phyloP scores from a whole-genome alignment of 352 stramenopile genomes.

The Globisporangium uncinulatum region DNA sequence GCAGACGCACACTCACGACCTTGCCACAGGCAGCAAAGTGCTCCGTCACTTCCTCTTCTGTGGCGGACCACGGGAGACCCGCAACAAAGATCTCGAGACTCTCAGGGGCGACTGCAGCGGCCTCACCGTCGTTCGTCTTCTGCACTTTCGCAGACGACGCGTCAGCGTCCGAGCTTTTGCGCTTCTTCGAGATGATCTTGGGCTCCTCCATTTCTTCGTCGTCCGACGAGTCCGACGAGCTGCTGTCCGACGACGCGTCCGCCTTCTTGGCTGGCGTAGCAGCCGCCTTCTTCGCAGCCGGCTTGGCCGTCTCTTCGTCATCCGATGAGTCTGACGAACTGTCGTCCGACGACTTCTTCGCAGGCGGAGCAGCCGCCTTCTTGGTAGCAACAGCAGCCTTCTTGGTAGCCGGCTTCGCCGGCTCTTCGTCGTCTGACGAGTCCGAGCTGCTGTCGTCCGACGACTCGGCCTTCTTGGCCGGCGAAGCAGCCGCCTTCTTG shows the following conservation, averaged over 20 bases:
- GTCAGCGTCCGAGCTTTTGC: slow-evolving; percentile 74
- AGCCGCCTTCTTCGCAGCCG: slow-evolving; percentile 18
- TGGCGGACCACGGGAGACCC: slow-evolving; percentile 93
- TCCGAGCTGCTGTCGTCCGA: slow-evolving; percentile 23
- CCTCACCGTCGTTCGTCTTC: slow-evolving; percentile 69
- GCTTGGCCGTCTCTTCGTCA: slow-evolving; percentile 39
- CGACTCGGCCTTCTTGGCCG: slow-evolving; percentile 20
- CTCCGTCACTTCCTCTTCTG: slow-evolving; percentile 91
- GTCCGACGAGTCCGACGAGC: slow-evolving; percentile 21
- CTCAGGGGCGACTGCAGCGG: slow-evolving; percentile 38
- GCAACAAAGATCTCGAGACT: slow-evolving; percentile 87
- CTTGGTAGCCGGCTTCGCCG: slow-evolving; percentile 20
- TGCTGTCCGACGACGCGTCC: slow-evolving; percentile 19
- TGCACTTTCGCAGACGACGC: slow-evolving; percentile 57
- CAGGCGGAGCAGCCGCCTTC: slow-evolving; percentile 21
- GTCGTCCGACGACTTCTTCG: slow-evolving; percentile 22
- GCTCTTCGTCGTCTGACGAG: slow-evolving; percentile 55
- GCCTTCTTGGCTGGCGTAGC: slow-evolving; percentile 32
- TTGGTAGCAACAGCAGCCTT: slow-evolving; percentile 20
- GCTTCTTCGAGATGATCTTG: slow-evolving; percentile 72
- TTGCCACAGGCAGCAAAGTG: slow-evolving; percentile 94
- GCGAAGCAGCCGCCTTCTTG: slow-evolving; percentile 26
- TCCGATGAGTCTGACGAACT: slow-evolving; percentile 35
- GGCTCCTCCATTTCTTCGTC: slow-evolving; percentile 44
- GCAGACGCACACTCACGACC: slow-evolving; percentile 79